Evolutionary conservation across 2,329 filamentous ascomycete genomes (phyloP).

Genomic region (Byssochlamys sp.): DNA sequence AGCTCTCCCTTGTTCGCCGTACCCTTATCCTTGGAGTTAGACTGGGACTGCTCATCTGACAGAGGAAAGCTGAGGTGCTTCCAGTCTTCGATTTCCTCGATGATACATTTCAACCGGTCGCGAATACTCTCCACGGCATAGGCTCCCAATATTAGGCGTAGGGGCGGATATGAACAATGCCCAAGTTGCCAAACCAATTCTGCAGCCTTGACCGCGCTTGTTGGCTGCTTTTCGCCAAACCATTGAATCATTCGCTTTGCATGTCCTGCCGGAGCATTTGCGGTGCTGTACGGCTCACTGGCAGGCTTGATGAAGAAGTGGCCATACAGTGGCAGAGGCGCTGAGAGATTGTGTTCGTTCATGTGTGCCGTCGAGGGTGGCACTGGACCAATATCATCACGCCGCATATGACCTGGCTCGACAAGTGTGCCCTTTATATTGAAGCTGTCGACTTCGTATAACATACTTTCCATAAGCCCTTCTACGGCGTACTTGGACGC

Average conservation of each 20-base stretch:
- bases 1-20: background rate
- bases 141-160: conserved; percentile 76
- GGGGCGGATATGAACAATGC: conserved; percentile 85
- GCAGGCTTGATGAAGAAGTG: conserved; percentile 85
- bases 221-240: conserved; percentile 85
- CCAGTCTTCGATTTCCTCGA: conserved; percentile 91
- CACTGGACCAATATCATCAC: conserved; percentile 56
- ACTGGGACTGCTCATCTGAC: conserved; percentile 20
- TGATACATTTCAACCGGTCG: conserved; percentile 78
- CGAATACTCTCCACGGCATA: conserved; percentile 94
- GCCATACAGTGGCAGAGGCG: conserved; percentile 68
- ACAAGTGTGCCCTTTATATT: conserved; percentile 91
- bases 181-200: conserved; percentile 90
- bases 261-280: conserved; percentile 75
- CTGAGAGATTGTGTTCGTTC: conserved; percentile 23
- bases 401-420: conserved; percentile 75
- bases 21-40: background rate
- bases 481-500: conserved; percentile 96
- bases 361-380: conserved; percentile 17
- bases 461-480: conserved; percentile 87
- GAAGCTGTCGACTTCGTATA: conserved; percentile 86
- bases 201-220: conserved; percentile 82
- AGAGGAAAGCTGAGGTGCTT: conserved; percentile 66
- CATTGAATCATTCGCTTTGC: conserved; percentile 86
- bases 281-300: conserved; percentile 67